Evolutionary conservation across 2,329 filamentous ascomycete species (phyloP).

Genomic region (Cercospora berteroae): DNA sequence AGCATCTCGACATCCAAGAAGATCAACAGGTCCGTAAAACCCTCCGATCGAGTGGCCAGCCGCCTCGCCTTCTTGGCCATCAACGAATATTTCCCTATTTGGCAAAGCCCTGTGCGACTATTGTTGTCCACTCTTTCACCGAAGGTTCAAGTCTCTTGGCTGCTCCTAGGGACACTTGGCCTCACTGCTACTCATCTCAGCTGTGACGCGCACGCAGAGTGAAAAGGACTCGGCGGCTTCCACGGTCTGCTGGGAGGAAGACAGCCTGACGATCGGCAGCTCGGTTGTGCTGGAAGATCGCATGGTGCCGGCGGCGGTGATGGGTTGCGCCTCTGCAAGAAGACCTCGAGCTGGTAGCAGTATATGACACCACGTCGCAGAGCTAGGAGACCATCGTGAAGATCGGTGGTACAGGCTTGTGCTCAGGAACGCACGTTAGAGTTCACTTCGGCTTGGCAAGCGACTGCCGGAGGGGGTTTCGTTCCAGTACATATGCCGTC

Average conservation of each 20-base stretch:
- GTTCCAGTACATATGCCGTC: too few species aligned
- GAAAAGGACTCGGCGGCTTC: neutral
- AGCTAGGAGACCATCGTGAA: neutral
- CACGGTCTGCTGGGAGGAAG: neutral
- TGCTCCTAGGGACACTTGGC: too few species aligned
- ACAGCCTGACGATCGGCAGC: neutral
- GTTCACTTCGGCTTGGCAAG: neutral
- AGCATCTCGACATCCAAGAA: too few species aligned
- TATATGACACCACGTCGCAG: neutral
- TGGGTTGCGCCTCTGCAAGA: neutral
- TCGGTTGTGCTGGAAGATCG: neutral
- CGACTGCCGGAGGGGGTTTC: neutral
- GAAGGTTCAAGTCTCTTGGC: neutral
- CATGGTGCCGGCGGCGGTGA: neutral
- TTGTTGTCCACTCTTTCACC: neutral
- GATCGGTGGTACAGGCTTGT: neutral
- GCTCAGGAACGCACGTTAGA: neutral
- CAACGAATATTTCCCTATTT: neutral
- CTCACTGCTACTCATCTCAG: too few species aligned
- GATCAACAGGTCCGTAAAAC: neutral
- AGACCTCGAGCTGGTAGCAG: neutral
- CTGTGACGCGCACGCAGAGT: neutral
- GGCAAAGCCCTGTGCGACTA: neutral
- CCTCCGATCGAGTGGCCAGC: neutral
- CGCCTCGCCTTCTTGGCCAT: neutral